phyloP scores from a whole-genome alignment of 768 basidiomycete species.

The Amyloporia xantha region DNA sequence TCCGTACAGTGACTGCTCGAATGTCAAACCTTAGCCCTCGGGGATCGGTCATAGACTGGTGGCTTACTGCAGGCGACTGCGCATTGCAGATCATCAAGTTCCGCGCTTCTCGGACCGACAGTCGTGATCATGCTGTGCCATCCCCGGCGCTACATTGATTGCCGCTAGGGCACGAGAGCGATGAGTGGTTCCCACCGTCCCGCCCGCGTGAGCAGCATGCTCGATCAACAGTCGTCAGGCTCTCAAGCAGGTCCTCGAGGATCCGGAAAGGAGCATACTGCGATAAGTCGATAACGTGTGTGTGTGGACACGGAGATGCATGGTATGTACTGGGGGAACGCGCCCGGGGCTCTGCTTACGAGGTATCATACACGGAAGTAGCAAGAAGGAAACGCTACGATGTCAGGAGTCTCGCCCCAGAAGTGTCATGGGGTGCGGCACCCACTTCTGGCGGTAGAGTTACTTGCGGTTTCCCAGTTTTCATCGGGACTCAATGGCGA shows the following conservation, averaged over 20 bases:
- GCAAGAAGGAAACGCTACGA: not conserved
- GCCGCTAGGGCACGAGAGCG: not conserved
- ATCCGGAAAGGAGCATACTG: not conserved
- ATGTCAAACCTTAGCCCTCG: too few species aligned
- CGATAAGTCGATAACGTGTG: constrained; percentile 4
- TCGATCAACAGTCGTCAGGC: not conserved
- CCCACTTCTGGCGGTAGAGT: constrained; percentile 13
- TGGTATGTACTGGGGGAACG: not conserved
- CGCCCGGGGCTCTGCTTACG: not conserved
- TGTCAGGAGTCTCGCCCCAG: not conserved
- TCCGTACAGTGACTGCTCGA: too few species aligned
- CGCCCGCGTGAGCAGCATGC: not conserved
- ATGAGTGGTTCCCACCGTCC: not conserved
- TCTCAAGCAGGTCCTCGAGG: not conserved
- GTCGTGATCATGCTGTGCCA: constrained; percentile 1
- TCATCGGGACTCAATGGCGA: constrained; percentile 11
- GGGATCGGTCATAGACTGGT: too few species aligned
- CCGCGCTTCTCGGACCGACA: constrained; percentile 3
- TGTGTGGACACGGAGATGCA: not conserved
- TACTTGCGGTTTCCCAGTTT: constrained; percentile 22
- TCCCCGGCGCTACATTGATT: not conserved
- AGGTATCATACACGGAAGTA: not conserved
- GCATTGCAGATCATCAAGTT: not conserved
- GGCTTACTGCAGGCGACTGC: too few species aligned
- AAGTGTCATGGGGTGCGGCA: not conserved